Evolutionary conservation across 805 yeast genomes (phyloP).

Genomic region (Suhomyces tanzawaensis): DNA sequence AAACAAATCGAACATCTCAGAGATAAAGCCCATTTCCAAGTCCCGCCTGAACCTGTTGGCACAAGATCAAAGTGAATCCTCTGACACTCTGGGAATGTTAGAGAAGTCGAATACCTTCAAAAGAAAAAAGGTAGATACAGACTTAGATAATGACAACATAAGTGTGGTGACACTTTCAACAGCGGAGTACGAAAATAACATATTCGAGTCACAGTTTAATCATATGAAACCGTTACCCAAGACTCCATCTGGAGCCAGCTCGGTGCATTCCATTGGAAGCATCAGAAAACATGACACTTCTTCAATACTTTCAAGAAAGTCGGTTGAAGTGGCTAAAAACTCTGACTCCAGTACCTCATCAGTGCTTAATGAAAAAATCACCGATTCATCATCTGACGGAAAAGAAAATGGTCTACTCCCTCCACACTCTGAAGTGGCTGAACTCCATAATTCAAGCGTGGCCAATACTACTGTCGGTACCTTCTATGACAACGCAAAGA

Average conservation of each 20-base stretch:
- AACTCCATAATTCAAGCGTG: not conserved
- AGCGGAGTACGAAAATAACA: conserved; percentile 35
- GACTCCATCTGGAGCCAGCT: conserved; percentile 1
- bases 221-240: conserved; percentile 24
- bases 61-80: not conserved
- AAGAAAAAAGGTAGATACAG: not conserved
- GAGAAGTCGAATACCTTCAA: not conserved
- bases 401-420: not conserved
- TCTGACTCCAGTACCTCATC: not conserved
- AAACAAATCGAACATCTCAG: not conserved
- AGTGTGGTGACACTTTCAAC: conserved; percentile 37
- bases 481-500: not conserved
- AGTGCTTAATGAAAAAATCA: not conserved
- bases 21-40: not conserved
- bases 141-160: conserved; percentile 16
- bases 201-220: conserved; percentile 38
- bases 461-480: no score
- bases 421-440: not conserved
- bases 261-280: not conserved
- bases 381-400: not conserved
- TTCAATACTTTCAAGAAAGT: not conserved
- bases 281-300: not conserved
- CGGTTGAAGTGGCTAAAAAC: not conserved
- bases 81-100: not conserved
- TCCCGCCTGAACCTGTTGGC: not conserved